Evolutionary conservation across 2,329 filamentous ascomycete species (phyloP).

Genomic region (Drechslerella stenobrocha): DNA sequence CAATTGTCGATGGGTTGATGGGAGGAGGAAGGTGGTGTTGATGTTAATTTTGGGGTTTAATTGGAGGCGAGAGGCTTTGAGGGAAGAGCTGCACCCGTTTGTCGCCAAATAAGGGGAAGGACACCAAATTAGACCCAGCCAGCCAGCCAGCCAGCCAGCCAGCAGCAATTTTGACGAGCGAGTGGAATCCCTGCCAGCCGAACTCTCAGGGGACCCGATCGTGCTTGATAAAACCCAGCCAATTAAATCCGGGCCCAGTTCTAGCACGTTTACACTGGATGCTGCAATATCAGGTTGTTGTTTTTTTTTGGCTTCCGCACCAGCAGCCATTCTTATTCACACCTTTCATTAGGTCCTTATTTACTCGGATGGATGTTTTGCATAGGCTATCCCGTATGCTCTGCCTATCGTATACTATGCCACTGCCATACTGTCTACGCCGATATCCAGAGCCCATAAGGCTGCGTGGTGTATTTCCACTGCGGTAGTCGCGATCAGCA

Average conservation of each 20-base stretch:
- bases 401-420: not conserved
- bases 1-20: conserved; percentile 32
- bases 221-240: conserved; percentile 14
- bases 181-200: conserved; percentile 27
- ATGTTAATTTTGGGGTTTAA: conserved; percentile 38
- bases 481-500: conserved; percentile 25
- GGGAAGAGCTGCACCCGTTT: conserved; percentile 40
- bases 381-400: not conserved
- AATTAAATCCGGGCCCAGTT: conserved; percentile 23
- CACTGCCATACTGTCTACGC: conserved; percentile 2
- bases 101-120: conserved; percentile 48
- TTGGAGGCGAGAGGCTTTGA: conserved; percentile 41
- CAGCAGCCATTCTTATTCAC: conserved; percentile 5
- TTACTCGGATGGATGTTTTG: conserved; percentile 5
- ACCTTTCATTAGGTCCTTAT: not conserved
- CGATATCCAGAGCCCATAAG: conserved; percentile 65
- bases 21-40: conserved; percentile 48
- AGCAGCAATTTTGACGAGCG: conserved; percentile 26
- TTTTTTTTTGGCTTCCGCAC: not conserved
- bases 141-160: conserved; percentile 18
- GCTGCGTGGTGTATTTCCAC: conserved; percentile 69
- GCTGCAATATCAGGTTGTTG: not conserved
- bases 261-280: not conserved
- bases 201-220: conserved; percentile 37
- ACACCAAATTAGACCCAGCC: conserved; percentile 44